Evolutionary conservation across 768 basidiomycete species (phyloP).

Genomic region (Astraeus odoratus): DNA sequence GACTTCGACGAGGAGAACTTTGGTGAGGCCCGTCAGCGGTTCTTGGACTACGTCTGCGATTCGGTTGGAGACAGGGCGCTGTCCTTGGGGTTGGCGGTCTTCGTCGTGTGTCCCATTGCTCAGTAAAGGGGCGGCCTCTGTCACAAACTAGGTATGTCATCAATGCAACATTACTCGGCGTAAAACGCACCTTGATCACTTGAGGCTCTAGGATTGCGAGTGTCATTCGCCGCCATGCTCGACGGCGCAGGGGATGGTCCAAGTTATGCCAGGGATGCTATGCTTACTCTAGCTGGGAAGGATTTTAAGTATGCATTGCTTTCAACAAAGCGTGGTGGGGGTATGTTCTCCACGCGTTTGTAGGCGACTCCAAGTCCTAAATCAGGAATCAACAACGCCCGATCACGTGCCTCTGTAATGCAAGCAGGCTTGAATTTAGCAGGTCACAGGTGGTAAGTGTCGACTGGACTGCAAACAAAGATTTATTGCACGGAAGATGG

Average conservation of each 20-base stretch:
- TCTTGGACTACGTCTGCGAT: slow-evolving; percentile 58
- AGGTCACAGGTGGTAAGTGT: too few relatives aligned
- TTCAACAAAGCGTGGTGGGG: slow-evolving; percentile 22
- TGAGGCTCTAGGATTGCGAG: slow-evolving; percentile 50
- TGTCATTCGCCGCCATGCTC: slow-evolving; percentile 51
- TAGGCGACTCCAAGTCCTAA: too few relatives aligned
- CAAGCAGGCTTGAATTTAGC: too few relatives aligned
- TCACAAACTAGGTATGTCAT: slow-evolving; percentile 2
- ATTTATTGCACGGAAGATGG: too few relatives aligned
- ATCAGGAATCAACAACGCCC: too few relatives aligned
- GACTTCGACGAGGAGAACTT: slow-evolving; percentile 68
- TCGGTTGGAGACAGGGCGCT: slow-evolving; percentile 19
- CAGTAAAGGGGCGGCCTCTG: slow-evolving; percentile 64
- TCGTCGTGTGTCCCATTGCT: slow-evolving; percentile 40
- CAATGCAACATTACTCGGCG: neutral
- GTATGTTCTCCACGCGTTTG: slow-evolving; percentile 21
- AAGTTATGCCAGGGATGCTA: slow-evolving; percentile 4
- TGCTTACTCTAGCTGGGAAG: slow-evolving; percentile 1
- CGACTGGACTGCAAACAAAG: too few relatives aligned
- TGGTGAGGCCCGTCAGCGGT: slow-evolving; percentile 77
- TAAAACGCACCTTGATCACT: slow-evolving; percentile 50
- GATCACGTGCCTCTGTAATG: too few relatives aligned
- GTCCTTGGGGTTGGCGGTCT: slow-evolving; percentile 34
- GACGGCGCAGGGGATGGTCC: slow-evolving; percentile 17
- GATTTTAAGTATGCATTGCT: slow-evolving; percentile 22